Conservation (phyloP, 1,284 basidiomycete species). For the Tylopilus orsonianus region DNA sequence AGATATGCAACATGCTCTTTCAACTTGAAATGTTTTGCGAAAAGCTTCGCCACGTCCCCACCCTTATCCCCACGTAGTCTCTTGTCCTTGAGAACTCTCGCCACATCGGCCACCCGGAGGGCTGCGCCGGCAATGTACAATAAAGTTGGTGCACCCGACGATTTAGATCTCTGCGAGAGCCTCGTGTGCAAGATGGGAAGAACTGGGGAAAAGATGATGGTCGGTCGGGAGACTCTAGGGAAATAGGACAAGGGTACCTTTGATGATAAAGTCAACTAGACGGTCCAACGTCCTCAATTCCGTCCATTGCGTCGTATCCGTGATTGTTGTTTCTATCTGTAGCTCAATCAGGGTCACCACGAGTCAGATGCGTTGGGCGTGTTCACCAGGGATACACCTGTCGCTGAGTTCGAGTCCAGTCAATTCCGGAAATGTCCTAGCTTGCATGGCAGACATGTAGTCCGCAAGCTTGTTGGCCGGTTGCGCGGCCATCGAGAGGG, state of each 20-base stretch:
- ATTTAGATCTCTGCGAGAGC: conserved; percentile 69
- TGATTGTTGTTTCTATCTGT: conserved; percentile 66
- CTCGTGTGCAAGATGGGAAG: conserved; percentile 68
- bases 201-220: conserved; percentile 40
- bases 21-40: conserved; percentile 85
- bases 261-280: conserved; percentile 68
- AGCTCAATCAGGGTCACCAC: conserved; percentile 44
- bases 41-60: conserved; percentile 82
- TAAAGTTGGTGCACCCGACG: conserved; percentile 74
- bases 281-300: conserved; percentile 66
- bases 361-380: conserved; percentile 1
- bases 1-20: conserved; percentile 77
- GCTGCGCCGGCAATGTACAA: conserved; percentile 77
- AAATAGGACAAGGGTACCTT: conserved; percentile 44
- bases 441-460: conserved; percentile 62
- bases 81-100: conserved; percentile 67
- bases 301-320: conserved; percentile 72
- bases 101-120: conserved; percentile 75
- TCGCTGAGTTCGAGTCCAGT: conserved; percentile 74
- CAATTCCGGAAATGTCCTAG: conserved; percentile 61
- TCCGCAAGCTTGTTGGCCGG: conserved; percentile 54
- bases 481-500: conserved; percentile 55
- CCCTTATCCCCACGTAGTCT: conserved; percentile 72
- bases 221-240: neutral
- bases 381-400: conserved; percentile 67